Conservation (phyloP, 257 asterid species). For the Forsythia viridissima region DNA sequence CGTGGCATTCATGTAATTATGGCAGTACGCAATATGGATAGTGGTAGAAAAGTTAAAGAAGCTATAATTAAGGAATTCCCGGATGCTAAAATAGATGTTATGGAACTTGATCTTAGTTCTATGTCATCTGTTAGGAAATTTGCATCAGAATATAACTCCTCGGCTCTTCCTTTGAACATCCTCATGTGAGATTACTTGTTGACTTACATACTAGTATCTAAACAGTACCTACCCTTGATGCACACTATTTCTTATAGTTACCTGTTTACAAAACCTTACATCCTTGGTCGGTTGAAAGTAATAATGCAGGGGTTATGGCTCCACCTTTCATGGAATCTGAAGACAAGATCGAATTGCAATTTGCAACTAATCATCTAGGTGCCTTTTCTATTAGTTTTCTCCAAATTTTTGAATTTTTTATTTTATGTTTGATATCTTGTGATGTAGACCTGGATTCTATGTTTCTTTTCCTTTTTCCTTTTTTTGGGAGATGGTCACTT, state of each 20-base stretch:
- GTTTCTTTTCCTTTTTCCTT: neutral
- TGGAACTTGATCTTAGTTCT: conserved; percentile 63
- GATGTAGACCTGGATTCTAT: neutral
- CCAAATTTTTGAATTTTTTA: neutral
- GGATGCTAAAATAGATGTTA: conserved; percentile 59
- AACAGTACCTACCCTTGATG: neutral
- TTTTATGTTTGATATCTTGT: no score
- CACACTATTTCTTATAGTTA: neutral
- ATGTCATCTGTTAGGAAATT: conserved; percentile 55
- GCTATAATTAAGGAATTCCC: conserved; percentile 45
- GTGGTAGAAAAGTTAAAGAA: conserved; percentile 45
- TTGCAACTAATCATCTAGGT: conserved; percentile 83
- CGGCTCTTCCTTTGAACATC: conserved; percentile 48
- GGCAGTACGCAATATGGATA: conserved; percentile 55
- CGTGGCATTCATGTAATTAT: conserved; percentile 63
- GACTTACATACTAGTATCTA: neutral
- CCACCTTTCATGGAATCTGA: conserved; percentile 57
- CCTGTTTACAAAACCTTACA: conserved; percentile 17
- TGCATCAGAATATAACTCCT: conserved; percentile 51
- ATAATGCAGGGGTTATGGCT: conserved; percentile 83
- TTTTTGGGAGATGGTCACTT: neutral
- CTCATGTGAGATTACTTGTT: conserved; percentile 48
- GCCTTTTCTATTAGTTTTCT: neutral
- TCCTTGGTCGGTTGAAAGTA: conserved; percentile 37
- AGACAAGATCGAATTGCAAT: conserved; percentile 74